These are phyloP conservation scores for Acer saccharum DNA, from an alignment of 345 rosid species.

Conservation along the genomic window DNA sequence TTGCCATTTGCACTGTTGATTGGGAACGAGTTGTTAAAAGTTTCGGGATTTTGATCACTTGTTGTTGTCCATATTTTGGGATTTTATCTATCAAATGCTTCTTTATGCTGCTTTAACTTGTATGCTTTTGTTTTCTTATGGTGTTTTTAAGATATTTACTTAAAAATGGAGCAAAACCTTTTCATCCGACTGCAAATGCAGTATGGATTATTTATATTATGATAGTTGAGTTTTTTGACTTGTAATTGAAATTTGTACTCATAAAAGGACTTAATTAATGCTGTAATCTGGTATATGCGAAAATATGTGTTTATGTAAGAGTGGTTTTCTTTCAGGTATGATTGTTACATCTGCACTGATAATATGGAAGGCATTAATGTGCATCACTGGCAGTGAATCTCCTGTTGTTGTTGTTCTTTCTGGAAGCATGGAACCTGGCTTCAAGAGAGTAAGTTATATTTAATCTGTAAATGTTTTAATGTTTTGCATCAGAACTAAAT, in stretches of 20 bases:
- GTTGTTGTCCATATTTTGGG: too few species aligned
- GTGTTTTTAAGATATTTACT: neutral
- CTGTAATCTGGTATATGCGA: neutral
- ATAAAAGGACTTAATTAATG: neutral
- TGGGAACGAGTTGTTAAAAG: neutral
- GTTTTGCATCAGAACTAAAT: too few species aligned
- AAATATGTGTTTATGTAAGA: conserved; percentile 13
- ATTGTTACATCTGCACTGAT: conserved; percentile 93
- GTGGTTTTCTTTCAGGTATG: conserved; percentile 59
- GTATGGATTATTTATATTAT: neutral
- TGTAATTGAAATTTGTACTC: neutral
- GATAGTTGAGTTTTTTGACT: neutral
- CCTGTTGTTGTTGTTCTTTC: conserved; percentile 99
- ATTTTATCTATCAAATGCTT: neutral
- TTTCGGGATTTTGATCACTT: too few species aligned
- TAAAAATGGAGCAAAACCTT: neutral
- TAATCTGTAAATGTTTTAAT: conserved; percentile 4
- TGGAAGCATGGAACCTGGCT: conserved; percentile 99
- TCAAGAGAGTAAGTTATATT: conserved; percentile 70
- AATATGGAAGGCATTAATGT: conserved; percentile 96
- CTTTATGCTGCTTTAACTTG: neutral
- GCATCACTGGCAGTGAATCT: conserved; percentile 96
- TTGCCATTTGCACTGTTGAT: neutral
- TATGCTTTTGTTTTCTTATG: neutral
- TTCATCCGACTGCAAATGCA: neutral